A percentile compares a stretch with the other conserved stretches of the same genome.
Evolutionary conservation across 164 flowering plant species (phyloP).

Genomic region (Magnolia changhungtana): DNA sequence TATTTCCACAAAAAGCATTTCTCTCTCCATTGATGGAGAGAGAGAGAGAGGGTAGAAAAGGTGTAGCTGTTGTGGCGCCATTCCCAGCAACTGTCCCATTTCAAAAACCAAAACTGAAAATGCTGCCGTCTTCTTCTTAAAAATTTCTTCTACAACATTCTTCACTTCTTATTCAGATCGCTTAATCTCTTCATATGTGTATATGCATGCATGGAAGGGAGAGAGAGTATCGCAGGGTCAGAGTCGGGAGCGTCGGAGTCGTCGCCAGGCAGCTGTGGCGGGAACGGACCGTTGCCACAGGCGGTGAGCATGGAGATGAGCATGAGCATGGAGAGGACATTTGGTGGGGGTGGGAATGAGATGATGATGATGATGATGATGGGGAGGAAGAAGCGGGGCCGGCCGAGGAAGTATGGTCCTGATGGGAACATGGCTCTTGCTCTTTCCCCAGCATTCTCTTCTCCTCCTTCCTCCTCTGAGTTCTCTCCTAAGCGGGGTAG

Average conservation of each 20-base stretch:
- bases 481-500: constrained; percentile 46
- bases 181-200: neutral
- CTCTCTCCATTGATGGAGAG: neutral
- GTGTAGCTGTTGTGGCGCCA: constrained; percentile 10
- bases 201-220: constrained; percentile 39
- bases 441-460: constrained; percentile 28
- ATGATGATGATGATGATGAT: constrained; percentile 11
- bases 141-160: constrained; percentile 5
- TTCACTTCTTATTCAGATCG: neutral
- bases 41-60: neutral
- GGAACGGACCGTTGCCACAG: constrained; percentile 17
- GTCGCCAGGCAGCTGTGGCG: constrained; percentile 7
- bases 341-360: constrained; percentile 17
- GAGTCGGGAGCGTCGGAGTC: constrained; percentile 28
- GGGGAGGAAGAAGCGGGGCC: constrained; percentile 65
- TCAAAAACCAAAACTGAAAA: constrained; percentile 2
- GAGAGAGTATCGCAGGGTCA: constrained; percentile 40
- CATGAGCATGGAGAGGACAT: constrained; percentile 25
- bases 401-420: constrained; percentile 82
- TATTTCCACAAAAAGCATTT: constrained; percentile 2
- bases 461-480: constrained; percentile 20
- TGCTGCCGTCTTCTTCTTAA: constrained; percentile 1
- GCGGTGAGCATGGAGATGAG: constrained; percentile 21
- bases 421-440: constrained; percentile 46
- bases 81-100: constrained; percentile 4